Evolutionary conservation across 2,329 filamentous ascomycete species (phyloP).

Genomic region (Botrytis medusae): DNA sequence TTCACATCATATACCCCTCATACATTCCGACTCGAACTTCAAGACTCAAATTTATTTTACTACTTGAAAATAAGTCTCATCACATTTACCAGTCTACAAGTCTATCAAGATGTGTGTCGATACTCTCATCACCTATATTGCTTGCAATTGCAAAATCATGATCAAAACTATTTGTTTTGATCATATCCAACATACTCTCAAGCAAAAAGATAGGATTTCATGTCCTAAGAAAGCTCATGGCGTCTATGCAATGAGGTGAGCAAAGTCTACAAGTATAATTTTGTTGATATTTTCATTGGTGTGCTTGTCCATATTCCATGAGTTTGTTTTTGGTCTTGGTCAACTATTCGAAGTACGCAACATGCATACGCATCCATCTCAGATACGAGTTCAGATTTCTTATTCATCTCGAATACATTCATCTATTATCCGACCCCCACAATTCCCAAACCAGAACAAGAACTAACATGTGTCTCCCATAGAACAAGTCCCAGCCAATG

Average conservation of each 20-base stretch:
- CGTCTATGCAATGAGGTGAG: neutral
- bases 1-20: too few relatives aligned
- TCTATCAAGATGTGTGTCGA: neutral
- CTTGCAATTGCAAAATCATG: neutral
- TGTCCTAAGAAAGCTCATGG: neutral
- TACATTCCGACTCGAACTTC: neutral
- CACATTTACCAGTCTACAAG: accelerated
- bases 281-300: neutral
- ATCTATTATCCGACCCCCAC: neutral
- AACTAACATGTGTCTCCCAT: neutral
- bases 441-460: neutral
- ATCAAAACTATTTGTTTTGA: constrained; percentile 10
- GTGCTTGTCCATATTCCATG: neutral
- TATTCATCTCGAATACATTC: neutral
- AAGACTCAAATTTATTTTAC: neutral
- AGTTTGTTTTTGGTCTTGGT: neutral
- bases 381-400: neutral
- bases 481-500: neutral
- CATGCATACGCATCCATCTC: neutral
- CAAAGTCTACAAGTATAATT: neutral
- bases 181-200: neutral
- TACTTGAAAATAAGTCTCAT: neutral
- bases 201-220: neutral
- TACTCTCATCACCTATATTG: neutral
- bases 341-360: neutral